A percentile compares a stretch with the other conserved stretches of the same genome.
These are phyloP conservation scores for Botrytis pseudocinerea DNA, from an alignment of 2,329 filamentous ascomycete genomes.

Conservation along the genomic window DNA sequence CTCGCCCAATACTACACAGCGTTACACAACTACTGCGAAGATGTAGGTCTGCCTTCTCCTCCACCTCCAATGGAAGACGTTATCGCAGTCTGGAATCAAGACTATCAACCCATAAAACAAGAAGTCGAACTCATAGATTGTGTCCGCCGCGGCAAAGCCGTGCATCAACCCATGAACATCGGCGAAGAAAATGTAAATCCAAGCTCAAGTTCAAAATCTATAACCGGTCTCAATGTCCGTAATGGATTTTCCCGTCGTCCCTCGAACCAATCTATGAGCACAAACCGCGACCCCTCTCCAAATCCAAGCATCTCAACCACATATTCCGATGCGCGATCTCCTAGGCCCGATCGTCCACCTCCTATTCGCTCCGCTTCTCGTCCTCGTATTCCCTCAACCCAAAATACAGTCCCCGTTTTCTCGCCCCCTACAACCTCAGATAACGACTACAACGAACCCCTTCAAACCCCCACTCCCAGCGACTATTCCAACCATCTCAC, in stretches of 20 bases:
- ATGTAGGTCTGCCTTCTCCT: constrained; percentile 68
- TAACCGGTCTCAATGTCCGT: constrained; percentile 39
- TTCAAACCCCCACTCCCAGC: constrained; percentile 27
- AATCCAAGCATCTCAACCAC: constrained; percentile 30
- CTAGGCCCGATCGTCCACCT: constrained; percentile 10
- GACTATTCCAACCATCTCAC: constrained; percentile 35
- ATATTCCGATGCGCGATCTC: constrained; percentile 29
- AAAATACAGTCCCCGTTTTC: constrained; percentile 46
- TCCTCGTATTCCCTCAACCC: constrained; percentile 13
- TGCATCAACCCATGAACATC: constrained; percentile 52
- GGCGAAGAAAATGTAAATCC: constrained; percentile 37
- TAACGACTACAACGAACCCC: constrained; percentile 23
- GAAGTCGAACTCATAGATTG: constrained; percentile 66
- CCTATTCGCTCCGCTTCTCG: constrained; percentile 14
- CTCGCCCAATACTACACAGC: constrained; percentile 78
- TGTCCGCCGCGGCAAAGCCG: constrained; percentile 66
- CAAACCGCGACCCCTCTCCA: constrained; percentile 23
- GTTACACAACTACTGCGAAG: constrained; percentile 70
- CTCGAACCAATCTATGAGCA: constrained; percentile 43
- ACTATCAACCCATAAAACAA: constrained; percentile 62
- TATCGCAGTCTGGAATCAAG: constrained; percentile 62
- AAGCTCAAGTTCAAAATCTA: constrained; percentile 30
- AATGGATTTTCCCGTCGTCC: constrained; percentile 46
- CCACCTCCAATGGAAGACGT: constrained; percentile 72
- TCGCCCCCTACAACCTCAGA: constrained; percentile 29